Conservation (phyloP, 1,139 yeast genomes). For the Tardiomyces blankii region DNA sequence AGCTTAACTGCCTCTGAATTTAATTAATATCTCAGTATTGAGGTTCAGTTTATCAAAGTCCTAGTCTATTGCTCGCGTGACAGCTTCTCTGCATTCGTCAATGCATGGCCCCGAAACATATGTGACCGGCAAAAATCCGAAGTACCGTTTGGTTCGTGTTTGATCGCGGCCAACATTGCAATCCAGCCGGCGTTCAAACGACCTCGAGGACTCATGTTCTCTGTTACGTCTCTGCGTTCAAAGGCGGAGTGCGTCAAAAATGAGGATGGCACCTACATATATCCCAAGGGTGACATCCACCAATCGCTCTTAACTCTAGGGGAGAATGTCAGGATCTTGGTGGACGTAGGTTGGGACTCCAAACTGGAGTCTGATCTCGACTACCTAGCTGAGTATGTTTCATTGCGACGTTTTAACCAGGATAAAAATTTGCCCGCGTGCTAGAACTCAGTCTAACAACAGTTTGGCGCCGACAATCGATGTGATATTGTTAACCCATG, state of each 20-base stretch:
- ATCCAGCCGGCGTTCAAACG: too few species aligned
- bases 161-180: too few species aligned
- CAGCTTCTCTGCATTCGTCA: too few species aligned
- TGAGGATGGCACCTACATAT: background rate
- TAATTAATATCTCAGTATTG: too few species aligned
- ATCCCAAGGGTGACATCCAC: conserved; percentile 5
- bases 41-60: too few species aligned
- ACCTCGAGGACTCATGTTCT: background rate
- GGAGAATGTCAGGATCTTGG: conserved; percentile 16
- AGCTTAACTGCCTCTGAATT: too few species aligned
- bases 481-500: conserved; percentile 69
- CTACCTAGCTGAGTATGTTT: conserved; percentile 11
- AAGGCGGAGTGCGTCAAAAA: background rate
- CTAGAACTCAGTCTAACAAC: conserved; percentile 1
- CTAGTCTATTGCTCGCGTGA: too few species aligned
- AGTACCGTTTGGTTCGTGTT: too few species aligned
- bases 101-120: too few species aligned
- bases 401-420: background rate
- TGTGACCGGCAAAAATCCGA: too few species aligned
- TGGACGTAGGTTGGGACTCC: conserved; percentile 32
- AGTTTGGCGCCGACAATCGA: conserved; percentile 37
- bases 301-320: conserved; percentile 14
- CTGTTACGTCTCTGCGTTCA: background rate
- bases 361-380: conserved; percentile 17
- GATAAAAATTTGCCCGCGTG: background rate